Base-by-base conservation (phyloP, 164 flowering plant species). In the Warburgia ugandensis region DNA sequence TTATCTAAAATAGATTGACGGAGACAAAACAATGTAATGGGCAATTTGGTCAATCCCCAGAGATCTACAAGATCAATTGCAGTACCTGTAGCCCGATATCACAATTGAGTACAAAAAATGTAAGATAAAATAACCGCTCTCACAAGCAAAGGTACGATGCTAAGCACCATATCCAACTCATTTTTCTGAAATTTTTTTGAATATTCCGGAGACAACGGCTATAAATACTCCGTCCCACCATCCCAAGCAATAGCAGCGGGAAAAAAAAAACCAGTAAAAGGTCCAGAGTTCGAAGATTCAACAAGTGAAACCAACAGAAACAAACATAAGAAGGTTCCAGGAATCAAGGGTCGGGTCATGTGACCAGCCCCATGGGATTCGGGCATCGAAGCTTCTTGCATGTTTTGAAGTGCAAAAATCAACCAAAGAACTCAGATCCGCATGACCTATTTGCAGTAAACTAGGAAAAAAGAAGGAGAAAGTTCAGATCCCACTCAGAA, bases 291-390 rank as follows among this genome's bases (percentile, higher is more conserved):
- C 72, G 52, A 77, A 73, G 78, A 56, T 48, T 58, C 57, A 54
- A 65, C 50, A 26, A 12, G 16, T 32, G 22, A 28, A 36, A 47
- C 31, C 45, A 38, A 51, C 43, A 55, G 48, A 48, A 50, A 64
- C 48, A 58, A 58, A 58, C 55, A 71, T 64, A 66, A 75, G 80
- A 77, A 76, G 83, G 75, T 76, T 76, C 82, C 80, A 67, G 67
- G 77, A 74, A 70, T 72, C 80, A 76, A 71, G 80, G 81, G 73
- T 71, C 72, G 59, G 61, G 60, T 75, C 81, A 79, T 75, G 80
- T 78, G 78, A 68, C 37, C 38, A 39, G 58, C 58, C 66, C 74
- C 73, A 37, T 52, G 35, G 69, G 72, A 69, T 50, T 48, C 60
- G 70, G 61, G 50, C 40, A 36, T 38, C 33, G 56, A 50, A 48